A percentile compares a stretch with the other conserved stretches of the same genome.
Conservation (phyloP, 2,329 filamentous ascomycete species). For the Pseudocercospora musae region DNA sequence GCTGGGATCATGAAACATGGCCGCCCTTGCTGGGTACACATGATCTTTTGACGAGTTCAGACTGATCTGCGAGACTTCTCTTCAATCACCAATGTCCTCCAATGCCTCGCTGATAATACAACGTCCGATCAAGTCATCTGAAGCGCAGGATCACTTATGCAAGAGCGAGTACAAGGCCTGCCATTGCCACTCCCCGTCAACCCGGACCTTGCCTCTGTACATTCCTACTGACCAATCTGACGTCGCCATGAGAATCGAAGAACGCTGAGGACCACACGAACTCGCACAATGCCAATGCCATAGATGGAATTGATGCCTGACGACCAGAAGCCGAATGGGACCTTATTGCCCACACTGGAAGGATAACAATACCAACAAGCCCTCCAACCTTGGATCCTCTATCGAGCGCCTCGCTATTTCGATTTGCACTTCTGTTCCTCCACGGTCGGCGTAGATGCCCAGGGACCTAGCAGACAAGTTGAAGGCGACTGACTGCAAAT, state of each 20-base stretch:
- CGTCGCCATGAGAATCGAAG: not conserved
- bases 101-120: not conserved
- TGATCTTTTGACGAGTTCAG: not conserved
- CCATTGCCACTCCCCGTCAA: not conserved
- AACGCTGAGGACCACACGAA: not conserved
- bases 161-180: not conserved
- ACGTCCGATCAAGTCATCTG: not conserved
- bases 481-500: not conserved
- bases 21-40: not conserved
- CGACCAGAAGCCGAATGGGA: too few species aligned
- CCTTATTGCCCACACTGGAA: not conserved
- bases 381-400: not conserved
- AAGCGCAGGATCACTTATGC: not conserved
- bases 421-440: not conserved
- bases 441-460: not conserved
- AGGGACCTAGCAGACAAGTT: not conserved
- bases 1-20: not conserved
- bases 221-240: not conserved
- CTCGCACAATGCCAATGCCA: not conserved
- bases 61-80: not conserved
- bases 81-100: not conserved
- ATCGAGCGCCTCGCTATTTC: not conserved
- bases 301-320: not conserved
- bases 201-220: not conserved
- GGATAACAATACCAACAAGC: not conserved